Evolutionary conservation across 805 yeast genomes (phyloP).

Genomic region (Starmerella sirachaensis): DNA sequence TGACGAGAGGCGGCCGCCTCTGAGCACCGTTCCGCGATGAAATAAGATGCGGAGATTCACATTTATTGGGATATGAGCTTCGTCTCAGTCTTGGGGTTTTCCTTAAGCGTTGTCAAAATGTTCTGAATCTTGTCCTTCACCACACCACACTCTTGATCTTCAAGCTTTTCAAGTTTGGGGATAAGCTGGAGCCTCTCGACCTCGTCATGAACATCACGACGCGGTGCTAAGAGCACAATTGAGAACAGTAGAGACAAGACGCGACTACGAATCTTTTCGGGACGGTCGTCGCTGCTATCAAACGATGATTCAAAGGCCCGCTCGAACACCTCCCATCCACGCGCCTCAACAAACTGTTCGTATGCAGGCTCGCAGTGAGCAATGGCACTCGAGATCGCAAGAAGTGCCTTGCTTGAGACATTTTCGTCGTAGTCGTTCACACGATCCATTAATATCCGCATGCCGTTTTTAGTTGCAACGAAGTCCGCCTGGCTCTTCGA

Average conservation of each 20-base stretch:
- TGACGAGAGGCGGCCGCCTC: not conserved
- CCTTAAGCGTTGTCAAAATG: constrained; percentile 9
- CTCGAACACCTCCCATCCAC: constrained; percentile 54
- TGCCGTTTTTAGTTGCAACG: constrained; percentile 24
- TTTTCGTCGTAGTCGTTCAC: constrained; percentile 22
- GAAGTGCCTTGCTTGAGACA: constrained; percentile 52
- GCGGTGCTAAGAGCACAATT: constrained; percentile 12
- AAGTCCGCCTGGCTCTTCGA: constrained; percentile 60
- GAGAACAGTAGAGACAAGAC: constrained; percentile 18
- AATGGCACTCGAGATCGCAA: constrained; percentile 62
- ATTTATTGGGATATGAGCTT: constrained; percentile 2
- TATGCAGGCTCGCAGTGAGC: constrained; percentile 56
- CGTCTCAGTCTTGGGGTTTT: constrained; percentile 8
- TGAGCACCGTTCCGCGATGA: too few species aligned
- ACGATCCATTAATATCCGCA: constrained; percentile 26
- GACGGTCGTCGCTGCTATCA: constrained; percentile 3
- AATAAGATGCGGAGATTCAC: too few species aligned
- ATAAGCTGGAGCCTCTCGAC: constrained; percentile 8
- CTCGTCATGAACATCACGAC: constrained; percentile 9
- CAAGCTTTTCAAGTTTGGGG: constrained; percentile 1
- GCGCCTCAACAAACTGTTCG: constrained; percentile 38
- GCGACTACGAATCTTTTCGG: constrained; percentile 12
- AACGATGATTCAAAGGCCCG: constrained; percentile 16
- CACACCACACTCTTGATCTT: constrained; percentile 3
- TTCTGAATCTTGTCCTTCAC: constrained; percentile 13